Evolutionary conservation across 176 grass and related monocot genomes (phyloP), one percentile per base, ranked within the genome.

Genomic region (Chloris gayana): DNA sequence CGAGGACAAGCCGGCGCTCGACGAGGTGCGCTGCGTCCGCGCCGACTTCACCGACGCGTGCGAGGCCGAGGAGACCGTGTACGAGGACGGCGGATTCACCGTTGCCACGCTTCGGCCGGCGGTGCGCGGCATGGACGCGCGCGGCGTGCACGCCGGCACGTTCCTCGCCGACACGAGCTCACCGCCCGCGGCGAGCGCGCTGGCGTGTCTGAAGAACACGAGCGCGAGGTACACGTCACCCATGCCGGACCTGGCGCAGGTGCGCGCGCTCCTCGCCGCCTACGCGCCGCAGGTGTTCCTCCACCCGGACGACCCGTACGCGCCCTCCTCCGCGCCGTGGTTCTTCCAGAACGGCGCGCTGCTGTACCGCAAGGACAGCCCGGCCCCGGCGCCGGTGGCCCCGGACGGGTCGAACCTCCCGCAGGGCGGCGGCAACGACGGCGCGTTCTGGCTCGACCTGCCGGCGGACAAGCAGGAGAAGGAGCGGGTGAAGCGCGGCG

Each of bases 321-420:
- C 87, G 0, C 95, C 86, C 18, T 98, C 92, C 9, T 98, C 95
- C 2, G 88, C 91, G 38, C 34, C 70, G 47, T 95, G 95, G 95
- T 98, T 91, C 73, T 95, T 98, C 90, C 73, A 87, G 67, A 93
- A 93, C 73, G 95, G 86, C 31, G 90, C 92, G 6, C 79, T 95
- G 25, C 64, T 98, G 31, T 95, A 93, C 84, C 83, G 93, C 58
- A 98, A 90, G 42, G 92, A 74, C 37, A 84, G 49, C 77, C 77
- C n/a, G 56, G 10, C 9, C 6, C 86, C 92, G 18, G 86, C 83
- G 6, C 86, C 82, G 27, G 88, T 98, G 51, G 46, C 82, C 45
- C 51, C 83, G 47, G 81, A 98, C 31, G 92, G 92, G 13, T 89
- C 88, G 6, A 98, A 95, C 80, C 95, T 98, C 24, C 92, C 92